Percentiles rank a stretch among this genome's conserved stretches.
These are phyloP conservation scores for Platanus orientalis DNA, from an alignment of 164 flowering plant species.

Conservation along the genomic window DNA sequence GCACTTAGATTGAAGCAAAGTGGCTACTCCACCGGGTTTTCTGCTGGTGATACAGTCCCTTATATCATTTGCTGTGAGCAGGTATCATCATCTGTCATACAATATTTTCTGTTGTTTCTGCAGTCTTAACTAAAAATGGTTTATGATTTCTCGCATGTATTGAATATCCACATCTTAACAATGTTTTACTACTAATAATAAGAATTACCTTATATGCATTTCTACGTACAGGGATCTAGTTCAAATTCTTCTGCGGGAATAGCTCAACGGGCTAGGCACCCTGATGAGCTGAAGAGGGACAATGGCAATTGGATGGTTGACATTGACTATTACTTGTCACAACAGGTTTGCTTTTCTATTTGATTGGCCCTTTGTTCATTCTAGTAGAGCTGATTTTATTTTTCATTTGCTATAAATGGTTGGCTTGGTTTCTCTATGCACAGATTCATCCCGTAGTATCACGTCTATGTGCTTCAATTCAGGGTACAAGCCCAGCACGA, in stretches of 20 bases:
- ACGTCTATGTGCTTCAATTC: constrained; percentile 89
- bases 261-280: constrained; percentile 97
- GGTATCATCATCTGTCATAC: constrained; percentile 33
- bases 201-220: background rate
- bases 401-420: background rate
- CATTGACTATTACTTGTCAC: constrained; percentile 91
- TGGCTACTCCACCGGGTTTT: constrained; percentile 74
- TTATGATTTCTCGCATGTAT: too few species aligned
- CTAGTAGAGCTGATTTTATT: background rate
- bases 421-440: constrained; percentile 19
- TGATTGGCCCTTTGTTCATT: background rate
- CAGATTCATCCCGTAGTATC: constrained; percentile 99
- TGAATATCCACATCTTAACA: background rate
- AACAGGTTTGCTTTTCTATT: constrained; percentile 49
- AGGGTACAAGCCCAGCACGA: constrained; percentile 94
- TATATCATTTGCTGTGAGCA: constrained; percentile 90
- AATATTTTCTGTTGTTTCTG: constrained; percentile 2
- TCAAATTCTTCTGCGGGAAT: constrained; percentile 65
- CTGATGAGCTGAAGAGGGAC: constrained; percentile 79
- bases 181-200: background rate
- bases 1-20: constrained; percentile 82
- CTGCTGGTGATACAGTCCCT: constrained; percentile 89
- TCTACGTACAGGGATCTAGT: constrained; percentile 44
- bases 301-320: constrained; percentile 84
- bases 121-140: background rate